Conservation (phyloP, 306 rosid genomes). For the Rubus idaeus region DNA sequence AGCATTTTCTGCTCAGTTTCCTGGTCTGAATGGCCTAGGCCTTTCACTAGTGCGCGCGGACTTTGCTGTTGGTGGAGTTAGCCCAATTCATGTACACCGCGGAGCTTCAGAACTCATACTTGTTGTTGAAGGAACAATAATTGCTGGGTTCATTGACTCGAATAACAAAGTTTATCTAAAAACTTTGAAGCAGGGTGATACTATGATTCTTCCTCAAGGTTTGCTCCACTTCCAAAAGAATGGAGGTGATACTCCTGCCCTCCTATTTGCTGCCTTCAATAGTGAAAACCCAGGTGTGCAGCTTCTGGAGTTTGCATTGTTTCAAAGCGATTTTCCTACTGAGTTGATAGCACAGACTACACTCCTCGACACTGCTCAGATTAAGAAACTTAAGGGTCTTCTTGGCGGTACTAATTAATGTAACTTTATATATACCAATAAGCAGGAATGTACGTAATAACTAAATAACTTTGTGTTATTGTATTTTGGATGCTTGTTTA, state of each 20-base stretch:
- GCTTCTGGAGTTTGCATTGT: conserved; percentile 66
- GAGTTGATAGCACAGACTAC: conserved; percentile 43
- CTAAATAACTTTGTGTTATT: not conserved
- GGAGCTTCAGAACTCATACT: conserved; percentile 50
- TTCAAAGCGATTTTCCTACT: conserved; percentile 63
- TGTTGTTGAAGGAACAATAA: conserved; percentile 40
- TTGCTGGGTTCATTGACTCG: conserved; percentile 59
- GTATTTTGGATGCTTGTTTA: not conserved
- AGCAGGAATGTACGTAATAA: not conserved
- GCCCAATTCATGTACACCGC: conserved; percentile 77
- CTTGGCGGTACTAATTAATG: conserved; percentile 63
- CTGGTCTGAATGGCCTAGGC: conserved; percentile 70
- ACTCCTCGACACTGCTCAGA: conserved; percentile 50
- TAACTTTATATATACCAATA: not conserved
- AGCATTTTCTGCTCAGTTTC: conserved; percentile 56
- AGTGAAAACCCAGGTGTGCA: conserved; percentile 76
- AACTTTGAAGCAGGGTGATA: conserved; percentile 58
- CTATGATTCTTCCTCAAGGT: conserved; percentile 78
- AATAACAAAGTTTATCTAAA: conserved; percentile 51
- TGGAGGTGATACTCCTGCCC: conserved; percentile 16
- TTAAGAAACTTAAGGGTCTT: conserved; percentile 81
- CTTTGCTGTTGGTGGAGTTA: conserved; percentile 50
- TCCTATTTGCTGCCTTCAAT: conserved; percentile 48
- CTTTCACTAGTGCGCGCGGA: conserved; percentile 56
- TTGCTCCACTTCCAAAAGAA: conserved; percentile 73